Evolutionary conservation across 2,329 filamentous ascomycete species (phyloP).

Genomic region (Alternaria triticimaculans): DNA sequence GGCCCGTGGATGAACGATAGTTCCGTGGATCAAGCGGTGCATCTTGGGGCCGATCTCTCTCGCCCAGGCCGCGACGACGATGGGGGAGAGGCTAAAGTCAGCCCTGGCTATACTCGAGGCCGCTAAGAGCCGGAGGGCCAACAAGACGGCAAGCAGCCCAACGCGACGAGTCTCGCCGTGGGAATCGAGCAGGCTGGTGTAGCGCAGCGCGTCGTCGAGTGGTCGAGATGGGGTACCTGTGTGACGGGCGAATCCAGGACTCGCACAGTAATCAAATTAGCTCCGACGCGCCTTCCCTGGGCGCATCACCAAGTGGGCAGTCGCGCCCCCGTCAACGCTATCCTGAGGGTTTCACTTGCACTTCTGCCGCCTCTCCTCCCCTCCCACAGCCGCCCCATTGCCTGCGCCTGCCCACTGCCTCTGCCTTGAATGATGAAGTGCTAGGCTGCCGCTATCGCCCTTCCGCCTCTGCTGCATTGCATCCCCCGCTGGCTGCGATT

Average conservation of each 20-base stretch:
- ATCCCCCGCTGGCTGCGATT: slow-evolving; percentile 5
- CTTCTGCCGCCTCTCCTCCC: neutral
- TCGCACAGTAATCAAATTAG: slow-evolving; percentile 30
- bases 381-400: slow-evolving; percentile 1
- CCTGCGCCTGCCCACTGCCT: slow-evolving; percentile 10
- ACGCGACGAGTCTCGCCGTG: neutral
- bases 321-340: slow-evolving; percentile 13
- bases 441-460: neutral
- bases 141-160: slow-evolving; percentile 1
- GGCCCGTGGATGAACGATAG: slow-evolving; percentile 17
- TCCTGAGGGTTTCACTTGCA: slow-evolving; percentile 1
- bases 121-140: slow-evolving; percentile 1
- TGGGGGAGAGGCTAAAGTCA: slow-evolving; percentile 5
- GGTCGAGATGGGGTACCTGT: slow-evolving; percentile 20
- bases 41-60: slow-evolving; percentile 14
- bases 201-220: neutral
- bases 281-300: slow-evolving; percentile 23
- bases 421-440: neutral
- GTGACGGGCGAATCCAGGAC: slow-evolving; percentile 18
- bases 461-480: neutral
- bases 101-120: slow-evolving; percentile 6
- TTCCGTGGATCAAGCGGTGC: slow-evolving; percentile 21
- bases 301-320: slow-evolving; percentile 4
- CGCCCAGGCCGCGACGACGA: slow-evolving; percentile 15
- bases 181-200: neutral